phyloP scores from a whole-genome alignment of 2,329 filamentous ascomycete genomes.

The Penicillium sp. region DNA sequence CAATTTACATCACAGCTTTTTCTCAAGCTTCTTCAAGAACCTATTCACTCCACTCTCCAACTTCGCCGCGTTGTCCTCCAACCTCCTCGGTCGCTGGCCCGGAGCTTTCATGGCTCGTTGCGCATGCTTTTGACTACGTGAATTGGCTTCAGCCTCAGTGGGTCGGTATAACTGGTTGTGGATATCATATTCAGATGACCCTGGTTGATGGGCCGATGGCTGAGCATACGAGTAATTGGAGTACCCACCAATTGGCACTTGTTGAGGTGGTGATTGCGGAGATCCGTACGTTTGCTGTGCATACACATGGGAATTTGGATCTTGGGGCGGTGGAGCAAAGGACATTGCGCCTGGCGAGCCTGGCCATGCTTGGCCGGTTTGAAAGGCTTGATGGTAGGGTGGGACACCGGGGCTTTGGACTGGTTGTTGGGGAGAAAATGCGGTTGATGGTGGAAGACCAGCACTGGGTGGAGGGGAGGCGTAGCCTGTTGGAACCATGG shows the following conservation, averaged over 20 bases:
- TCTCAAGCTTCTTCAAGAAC: slow-evolving; percentile 45
- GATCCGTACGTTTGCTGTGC: slow-evolving; percentile 26
- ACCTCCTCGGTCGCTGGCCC: slow-evolving; percentile 30
- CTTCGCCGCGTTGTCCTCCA: slow-evolving; percentile 37
- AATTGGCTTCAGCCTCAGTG: slow-evolving; percentile 40
- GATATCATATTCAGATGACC: slow-evolving; percentile 38
- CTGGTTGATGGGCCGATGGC: slow-evolving; percentile 20
- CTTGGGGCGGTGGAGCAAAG: slow-evolving; percentile 21
- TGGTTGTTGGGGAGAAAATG: slow-evolving; percentile 24
- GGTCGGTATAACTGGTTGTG: slow-evolving; percentile 46
- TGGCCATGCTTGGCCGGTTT: slow-evolving; percentile 13
- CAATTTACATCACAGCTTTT: slow-evolving; percentile 27
- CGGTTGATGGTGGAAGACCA: slow-evolving; percentile 24
- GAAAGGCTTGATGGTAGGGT: slow-evolving; percentile 27
- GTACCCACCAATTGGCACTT: slow-evolving; percentile 33
- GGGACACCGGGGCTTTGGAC: slow-evolving; percentile 27
- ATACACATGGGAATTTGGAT: slow-evolving; percentile 33
- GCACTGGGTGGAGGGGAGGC: slow-evolving; percentile 36
- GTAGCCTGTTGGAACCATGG: slow-evolving; percentile 23
- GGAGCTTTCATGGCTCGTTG: slow-evolving; percentile 32
- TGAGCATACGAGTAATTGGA: slow-evolving; percentile 43
- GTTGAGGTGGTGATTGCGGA: slow-evolving; percentile 21
- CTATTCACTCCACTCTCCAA: slow-evolving; percentile 43
- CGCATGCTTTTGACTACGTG: slow-evolving; percentile 34
- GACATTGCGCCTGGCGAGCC: slow-evolving; percentile 24